Percentiles rank a stretch among this genome's conserved stretches.
These are phyloP conservation scores for Dendrocalamus latiflorus DNA, from an alignment of 202 grass and related monocot species.

Conservation along the genomic window DNA sequence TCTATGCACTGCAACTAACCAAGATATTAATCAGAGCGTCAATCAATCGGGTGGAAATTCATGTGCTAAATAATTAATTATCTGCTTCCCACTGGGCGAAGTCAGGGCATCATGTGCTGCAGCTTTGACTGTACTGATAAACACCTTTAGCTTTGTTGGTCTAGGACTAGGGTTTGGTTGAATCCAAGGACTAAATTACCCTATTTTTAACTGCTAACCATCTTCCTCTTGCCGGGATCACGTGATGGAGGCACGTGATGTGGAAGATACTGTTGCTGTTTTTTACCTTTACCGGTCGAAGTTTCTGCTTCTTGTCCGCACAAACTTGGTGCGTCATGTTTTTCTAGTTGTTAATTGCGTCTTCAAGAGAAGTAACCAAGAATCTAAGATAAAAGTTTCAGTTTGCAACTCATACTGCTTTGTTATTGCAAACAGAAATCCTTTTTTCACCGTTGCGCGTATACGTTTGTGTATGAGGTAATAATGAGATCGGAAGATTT, in stretches of 20 bases:
- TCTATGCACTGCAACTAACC: not conserved
- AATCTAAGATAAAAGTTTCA: not conserved
- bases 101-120: conserved; percentile 41
- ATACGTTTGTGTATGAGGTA: not conserved
- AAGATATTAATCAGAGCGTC: conserved; percentile 13
- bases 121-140: conserved; percentile 43
- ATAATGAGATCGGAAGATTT: not conserved
- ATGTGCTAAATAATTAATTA: conserved; percentile 32
- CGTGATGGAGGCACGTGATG: conserved; percentile 32
- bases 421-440: no score
- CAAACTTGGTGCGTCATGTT: not conserved
- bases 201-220: conserved; percentile 3
- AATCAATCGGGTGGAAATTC: conserved; percentile 9
- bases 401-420: not conserved
- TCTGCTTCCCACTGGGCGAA: not conserved
- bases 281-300: conserved; percentile 24
- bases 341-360: not conserved
- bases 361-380: not conserved
- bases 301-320: not conserved
- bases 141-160: conserved; percentile 4
- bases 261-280: not conserved
- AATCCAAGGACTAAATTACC: not conserved
- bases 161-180: conserved; percentile 26
- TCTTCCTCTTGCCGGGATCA: conserved; percentile 20
- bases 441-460: not conserved